phyloP scores from a whole-genome alignment of 2,329 filamentous ascomycete genomes.

The Calonectria pauciramosa region DNA sequence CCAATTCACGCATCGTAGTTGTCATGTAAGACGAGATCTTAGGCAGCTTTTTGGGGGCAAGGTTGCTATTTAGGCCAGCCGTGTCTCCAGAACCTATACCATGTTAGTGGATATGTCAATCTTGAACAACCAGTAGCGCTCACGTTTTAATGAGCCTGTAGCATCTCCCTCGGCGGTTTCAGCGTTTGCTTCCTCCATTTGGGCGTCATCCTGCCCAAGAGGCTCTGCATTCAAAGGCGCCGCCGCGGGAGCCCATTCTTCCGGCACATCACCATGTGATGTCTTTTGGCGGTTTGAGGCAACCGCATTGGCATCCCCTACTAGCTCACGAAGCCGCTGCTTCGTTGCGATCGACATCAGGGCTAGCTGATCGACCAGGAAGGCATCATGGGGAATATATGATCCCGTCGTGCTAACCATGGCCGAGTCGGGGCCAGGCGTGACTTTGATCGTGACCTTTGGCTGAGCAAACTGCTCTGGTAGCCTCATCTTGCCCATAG shows the following conservation, averaged over 20 bases:
- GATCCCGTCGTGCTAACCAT: slow-evolving; percentile 74
- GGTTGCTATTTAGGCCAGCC: slow-evolving; percentile 52
- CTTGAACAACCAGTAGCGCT: slow-evolving; percentile 42
- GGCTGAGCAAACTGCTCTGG: slow-evolving; percentile 65
- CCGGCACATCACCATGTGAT: slow-evolving; percentile 83
- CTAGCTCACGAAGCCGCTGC: slow-evolving; percentile 79
- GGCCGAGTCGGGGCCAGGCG: slow-evolving; percentile 72
- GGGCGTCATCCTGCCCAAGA: slow-evolving; percentile 48
- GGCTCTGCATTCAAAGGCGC: slow-evolving; percentile 61
- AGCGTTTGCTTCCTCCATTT: slow-evolving; percentile 42
- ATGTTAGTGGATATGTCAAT: slow-evolving; percentile 32
- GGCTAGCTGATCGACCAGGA: slow-evolving; percentile 85
- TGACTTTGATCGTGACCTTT: slow-evolving; percentile 66
- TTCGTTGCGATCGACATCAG: slow-evolving; percentile 87
- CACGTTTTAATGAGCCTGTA: slow-evolving; percentile 73
- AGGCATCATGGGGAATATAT: slow-evolving; percentile 81
- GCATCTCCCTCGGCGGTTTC: slow-evolving; percentile 67
- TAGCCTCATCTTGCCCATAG: slow-evolving; percentile 63
- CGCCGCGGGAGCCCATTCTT: slow-evolving; percentile 82
- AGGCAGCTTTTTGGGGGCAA: slow-evolving; percentile 61
- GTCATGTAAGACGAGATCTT: slow-evolving; percentile 66
- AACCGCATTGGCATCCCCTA: slow-evolving; percentile 82
- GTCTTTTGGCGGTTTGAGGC: slow-evolving; percentile 80
- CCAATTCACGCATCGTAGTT: slow-evolving; percentile 71
- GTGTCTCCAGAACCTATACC: slow-evolving; percentile 57